Evolutionary conservation across 169 alveolate genomes (phyloP), one percentile per base, ranked within the genome.

Genomic region (Eimeria acervulina): DNA sequence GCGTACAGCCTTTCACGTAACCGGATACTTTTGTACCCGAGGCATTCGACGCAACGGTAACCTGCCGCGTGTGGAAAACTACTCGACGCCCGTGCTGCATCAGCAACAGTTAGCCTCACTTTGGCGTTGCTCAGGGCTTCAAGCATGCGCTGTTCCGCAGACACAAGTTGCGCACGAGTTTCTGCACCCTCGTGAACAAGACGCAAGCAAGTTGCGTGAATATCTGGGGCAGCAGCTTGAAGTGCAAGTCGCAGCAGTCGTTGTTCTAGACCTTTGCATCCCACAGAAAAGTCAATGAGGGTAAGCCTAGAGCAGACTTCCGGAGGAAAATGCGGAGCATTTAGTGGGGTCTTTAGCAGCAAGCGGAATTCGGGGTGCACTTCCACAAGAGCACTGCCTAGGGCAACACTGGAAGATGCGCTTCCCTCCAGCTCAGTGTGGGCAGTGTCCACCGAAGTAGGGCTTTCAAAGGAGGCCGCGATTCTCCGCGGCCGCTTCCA

Each of bases 301-400:
- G 99, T 98, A 0, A 98, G 99, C 95, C 98, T 98, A 40, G 99
- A 99, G 78, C 99, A 99, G 52, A 99, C 97, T 97, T 99, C 99
- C 26, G 99, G 99, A 8, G 99, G 98, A 98, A 98, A 99, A 96
- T 98, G 99, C 51, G 99, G 99, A 81, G 93, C 93, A 33, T 85
- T 85, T 7, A 85, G 63, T 3, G 93, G 93, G 12, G 93, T 85
- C 63, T 85, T 85, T 15, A 85, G 42, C n/a, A 85, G n/a, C 63
- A 85, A 38, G 93, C 93, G 93, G 21, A 85, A 85, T 44, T 42
- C 70, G 26, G 93, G 93, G 80, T 85, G 93, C 61, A 85, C 93
- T 97, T 97, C 96, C 98, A 99, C 97, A 98, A 98, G 55, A 21
- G 52, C 68, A 28, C 38, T 85, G 55, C 93, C 93, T 72, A 99